Base-by-base conservation (phyloP, 305 asterid species). In the Fraxinus sp. region DNA sequence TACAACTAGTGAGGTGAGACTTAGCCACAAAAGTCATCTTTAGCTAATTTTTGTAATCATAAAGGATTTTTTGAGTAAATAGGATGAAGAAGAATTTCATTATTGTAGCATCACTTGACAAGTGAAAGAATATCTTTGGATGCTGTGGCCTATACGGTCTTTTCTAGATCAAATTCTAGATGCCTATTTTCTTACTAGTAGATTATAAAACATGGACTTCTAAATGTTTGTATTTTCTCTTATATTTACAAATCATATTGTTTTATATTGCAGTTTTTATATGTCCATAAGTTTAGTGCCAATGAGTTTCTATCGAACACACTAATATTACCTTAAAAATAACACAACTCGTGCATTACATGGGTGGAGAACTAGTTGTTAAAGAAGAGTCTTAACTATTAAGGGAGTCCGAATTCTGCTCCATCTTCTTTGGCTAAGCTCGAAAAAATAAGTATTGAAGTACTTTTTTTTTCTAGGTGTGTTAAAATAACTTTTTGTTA, bases 1-100 rank as follows among this genome's bases (percentile, higher is more conserved):
- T 80, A 91, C 93, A 52, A 90, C 7, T 97, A n/a, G 99, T 80
- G 98, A 96, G 98, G 99, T 94, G 90, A 88, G 90, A 57, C 9
- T 41, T 13, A 9, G 72, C 5, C 9, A 33, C 14, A 62, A 24
- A 22, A 22, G 30, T 62, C 72, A 20, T 62, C 32, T 62, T 62
- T 62, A 33, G 72, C 13, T 62, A 22, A 8, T 22, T n/a, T 52
- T 28, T 22, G 72, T 20, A 3, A 8, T 22, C 9, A 7, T 62
- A n/a, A n/a, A 0, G 72, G 33, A 62, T 8, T 7, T 64, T 64
- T 64, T 10, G 1, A 24, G 73, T 64, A 64, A 64, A 9, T 64
- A 24, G 73, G 73, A 24, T 64, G 73, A 10, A 64, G 7, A 24
- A 64, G 3, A 0, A 9, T 64, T 22, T 22, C 28, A n/a, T n/a